Evolutionary conservation across 192 early-diverging fungal species (phyloP).

Genomic region (Allomyces macrogynus): DNA sequence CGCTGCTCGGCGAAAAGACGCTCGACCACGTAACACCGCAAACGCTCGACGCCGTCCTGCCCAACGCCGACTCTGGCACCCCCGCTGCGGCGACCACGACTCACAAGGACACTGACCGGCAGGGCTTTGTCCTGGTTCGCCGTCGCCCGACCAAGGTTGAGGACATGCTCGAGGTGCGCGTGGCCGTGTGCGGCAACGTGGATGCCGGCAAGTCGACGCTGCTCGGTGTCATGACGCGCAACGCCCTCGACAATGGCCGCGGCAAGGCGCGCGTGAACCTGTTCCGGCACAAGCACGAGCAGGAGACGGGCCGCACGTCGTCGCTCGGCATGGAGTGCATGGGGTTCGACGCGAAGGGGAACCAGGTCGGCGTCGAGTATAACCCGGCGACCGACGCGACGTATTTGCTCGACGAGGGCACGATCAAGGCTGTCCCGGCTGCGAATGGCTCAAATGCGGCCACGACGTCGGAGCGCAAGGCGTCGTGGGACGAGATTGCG

Average conservation of each 20-base stretch:
- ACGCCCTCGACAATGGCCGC: constrained; percentile 75
- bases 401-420: no score
- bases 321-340: constrained; percentile 77
- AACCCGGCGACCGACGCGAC: neutral
- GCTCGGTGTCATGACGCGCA: constrained; percentile 77
- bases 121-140: constrained; percentile 44
- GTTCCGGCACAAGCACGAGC: constrained; percentile 76
- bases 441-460: no score
- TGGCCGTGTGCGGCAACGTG: constrained; percentile 82
- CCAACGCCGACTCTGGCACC: constrained; percentile 1
- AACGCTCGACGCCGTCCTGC: neutral
- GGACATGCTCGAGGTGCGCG: constrained; percentile 61
- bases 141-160: constrained; percentile 48
- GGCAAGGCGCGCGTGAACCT: constrained; percentile 76
- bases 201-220: constrained; percentile 71
- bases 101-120: constrained; percentile 1
- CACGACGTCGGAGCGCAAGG: constrained; percentile 14
- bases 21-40: neutral
- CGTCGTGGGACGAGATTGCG: constrained; percentile 74
- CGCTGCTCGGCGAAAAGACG: constrained; percentile 13
- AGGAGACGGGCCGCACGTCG: constrained; percentile 73
- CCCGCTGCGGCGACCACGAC: neutral
- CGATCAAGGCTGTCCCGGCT: no score
- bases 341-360: constrained; percentile 55
- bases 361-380: neutral